These are phyloP conservation scores for Lachnum nothofagi DNA, from an alignment of 2,329 filamentous ascomycete species.

Conservation along the genomic window DNA sequence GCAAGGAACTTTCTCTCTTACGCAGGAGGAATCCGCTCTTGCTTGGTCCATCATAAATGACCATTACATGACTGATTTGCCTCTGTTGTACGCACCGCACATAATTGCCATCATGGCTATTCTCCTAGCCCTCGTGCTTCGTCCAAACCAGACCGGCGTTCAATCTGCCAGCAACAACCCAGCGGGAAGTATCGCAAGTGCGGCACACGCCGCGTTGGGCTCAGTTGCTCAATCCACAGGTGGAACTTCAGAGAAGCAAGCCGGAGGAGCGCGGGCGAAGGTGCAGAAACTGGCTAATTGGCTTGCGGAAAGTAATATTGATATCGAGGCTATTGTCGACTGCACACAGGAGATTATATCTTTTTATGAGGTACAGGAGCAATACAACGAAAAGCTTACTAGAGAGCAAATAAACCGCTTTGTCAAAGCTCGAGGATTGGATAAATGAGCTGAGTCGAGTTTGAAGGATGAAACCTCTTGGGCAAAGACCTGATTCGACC, in stretches of 20 bases:
- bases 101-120: slow-evolving; percentile 66
- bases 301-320: slow-evolving; percentile 65
- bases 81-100: slow-evolving; percentile 63
- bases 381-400: slow-evolving; percentile 35
- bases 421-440: slow-evolving; percentile 33
- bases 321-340: slow-evolving; percentile 64
- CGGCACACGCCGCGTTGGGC: slow-evolving; percentile 31
- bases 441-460: slow-evolving; percentile 26
- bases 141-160: slow-evolving; percentile 47
- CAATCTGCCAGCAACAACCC: slow-evolving; percentile 38
- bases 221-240: slow-evolving; percentile 25
- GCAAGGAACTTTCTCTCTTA: slow-evolving; percentile 54
- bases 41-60: slow-evolving; percentile 71
- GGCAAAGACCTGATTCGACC: no score
- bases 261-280: slow-evolving; percentile 25
- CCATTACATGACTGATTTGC: slow-evolving; percentile 66
- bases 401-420: slow-evolving; percentile 35
- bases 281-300: slow-evolving; percentile 57
- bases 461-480: no score
- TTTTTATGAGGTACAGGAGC: slow-evolving; percentile 53
- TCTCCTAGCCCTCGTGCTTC: slow-evolving; percentile 62
- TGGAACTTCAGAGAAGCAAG: slow-evolving; percentile 19
- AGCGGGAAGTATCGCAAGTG: slow-evolving; percentile 32
- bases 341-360: slow-evolving; percentile 69
- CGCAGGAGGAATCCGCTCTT: slow-evolving; percentile 57